Evolutionary conservation across 164 flowering plant species (phyloP).

Genomic region (Echeveria elegans): DNA sequence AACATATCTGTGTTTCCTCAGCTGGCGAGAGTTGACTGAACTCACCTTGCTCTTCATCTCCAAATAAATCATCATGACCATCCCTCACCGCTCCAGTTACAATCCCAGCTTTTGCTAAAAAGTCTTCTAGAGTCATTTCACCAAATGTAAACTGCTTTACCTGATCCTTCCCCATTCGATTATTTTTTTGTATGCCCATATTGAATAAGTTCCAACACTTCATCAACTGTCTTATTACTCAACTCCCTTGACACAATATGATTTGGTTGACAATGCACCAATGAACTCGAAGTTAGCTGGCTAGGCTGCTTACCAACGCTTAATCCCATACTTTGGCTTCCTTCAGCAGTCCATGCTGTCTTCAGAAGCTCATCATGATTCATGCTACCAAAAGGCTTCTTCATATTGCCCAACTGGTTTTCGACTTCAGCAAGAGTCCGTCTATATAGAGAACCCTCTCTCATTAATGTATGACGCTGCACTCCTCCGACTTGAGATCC

Average conservation of each 20-base stretch:
- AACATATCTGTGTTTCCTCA: slow-evolving; percentile 17
- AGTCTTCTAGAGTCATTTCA: slow-evolving; percentile 89
- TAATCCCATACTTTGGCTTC: slow-evolving; percentile 28
- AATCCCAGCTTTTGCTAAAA: slow-evolving; percentile 76
- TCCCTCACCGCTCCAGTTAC: slow-evolving; percentile 36
- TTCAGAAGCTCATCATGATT: slow-evolving; percentile 71
- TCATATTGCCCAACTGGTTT: slow-evolving; percentile 46
- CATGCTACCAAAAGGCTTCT: slow-evolving; percentile 72
- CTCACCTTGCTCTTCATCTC: slow-evolving; percentile 17
- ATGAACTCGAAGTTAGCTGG: slow-evolving; percentile 13
- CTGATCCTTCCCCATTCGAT: slow-evolving; percentile 14
- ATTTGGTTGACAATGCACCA: slow-evolving; percentile 57
- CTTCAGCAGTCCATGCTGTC: slow-evolving; percentile 59
- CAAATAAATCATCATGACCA: slow-evolving; percentile 17
- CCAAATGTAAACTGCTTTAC: slow-evolving; percentile 58
- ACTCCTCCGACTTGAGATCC: slow-evolving; percentile 45
- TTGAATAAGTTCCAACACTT: slow-evolving; percentile 83
- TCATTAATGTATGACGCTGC: slow-evolving; percentile 30
- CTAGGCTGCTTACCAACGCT: slow-evolving; percentile 17
- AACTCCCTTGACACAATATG: slow-evolving; percentile 25
- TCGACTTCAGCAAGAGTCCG: slow-evolving; percentile 69
- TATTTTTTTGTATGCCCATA: slow-evolving; percentile 24
- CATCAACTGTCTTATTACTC: slow-evolving; percentile 75
- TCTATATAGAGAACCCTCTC: slow-evolving; percentile 61
- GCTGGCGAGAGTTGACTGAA: slow-evolving; percentile 29